Evolutionary conservation across 441 rosid species (phyloP).

Genomic region (Brassica balearica): DNA sequence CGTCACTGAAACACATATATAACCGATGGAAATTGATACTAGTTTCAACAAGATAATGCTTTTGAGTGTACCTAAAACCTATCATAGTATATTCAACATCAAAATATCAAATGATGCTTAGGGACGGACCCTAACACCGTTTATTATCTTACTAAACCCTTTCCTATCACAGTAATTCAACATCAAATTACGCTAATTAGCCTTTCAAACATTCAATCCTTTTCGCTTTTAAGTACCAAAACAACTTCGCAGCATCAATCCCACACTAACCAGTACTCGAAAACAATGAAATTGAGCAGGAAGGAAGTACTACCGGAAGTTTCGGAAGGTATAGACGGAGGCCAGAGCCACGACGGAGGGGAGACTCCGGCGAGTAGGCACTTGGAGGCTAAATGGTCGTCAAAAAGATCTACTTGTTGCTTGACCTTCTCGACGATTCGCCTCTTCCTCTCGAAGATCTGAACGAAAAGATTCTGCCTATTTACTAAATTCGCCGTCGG

Average conservation of each 20-base stretch:
- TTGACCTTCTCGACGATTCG: conserved; percentile 66
- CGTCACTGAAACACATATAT: conserved; percentile 16
- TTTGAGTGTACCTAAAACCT: background rate
- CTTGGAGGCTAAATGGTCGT: conserved; percentile 72
- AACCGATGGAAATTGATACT: conserved; percentile 14
- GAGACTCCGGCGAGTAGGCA: conserved; percentile 70
- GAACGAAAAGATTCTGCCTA: conserved; percentile 66
- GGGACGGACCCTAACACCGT: conserved; percentile 11
- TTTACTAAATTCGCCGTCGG: conserved; percentile 46
- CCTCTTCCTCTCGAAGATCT: conserved; percentile 80
- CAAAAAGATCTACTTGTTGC: conserved; percentile 67
- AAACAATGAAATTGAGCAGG: background rate
- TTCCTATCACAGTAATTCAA: background rate
- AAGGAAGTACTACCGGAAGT: conserved; percentile 35
- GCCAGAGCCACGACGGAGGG: conserved; percentile 80
- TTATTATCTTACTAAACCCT: background rate
- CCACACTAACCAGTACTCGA: background rate
- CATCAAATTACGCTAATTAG: background rate
- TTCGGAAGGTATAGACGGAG: conserved; percentile 46
- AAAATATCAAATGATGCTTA: background rate
- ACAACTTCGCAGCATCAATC: conserved; percentile 27
- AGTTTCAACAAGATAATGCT: background rate
- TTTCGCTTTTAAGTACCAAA: conserved; percentile 6
- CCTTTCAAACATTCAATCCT: background rate
- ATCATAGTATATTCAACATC: conserved; percentile 13